These are phyloP conservation scores for Daldinia bambusicola DNA, from an alignment of 495 filamentous ascomycete species.

Conservation along the genomic window DNA sequence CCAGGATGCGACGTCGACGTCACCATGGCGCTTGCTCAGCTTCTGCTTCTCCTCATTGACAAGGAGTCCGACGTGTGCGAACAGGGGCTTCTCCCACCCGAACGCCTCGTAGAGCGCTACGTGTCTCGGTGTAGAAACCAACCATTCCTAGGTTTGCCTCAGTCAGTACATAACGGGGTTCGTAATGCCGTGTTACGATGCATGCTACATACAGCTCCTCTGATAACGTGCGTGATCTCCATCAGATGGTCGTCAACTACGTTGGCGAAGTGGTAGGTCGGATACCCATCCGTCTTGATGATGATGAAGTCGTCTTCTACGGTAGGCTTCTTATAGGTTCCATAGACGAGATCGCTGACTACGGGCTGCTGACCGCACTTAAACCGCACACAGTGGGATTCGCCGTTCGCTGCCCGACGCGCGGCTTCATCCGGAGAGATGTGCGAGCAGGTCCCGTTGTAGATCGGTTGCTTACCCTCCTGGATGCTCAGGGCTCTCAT, in stretches of 20 bases:
- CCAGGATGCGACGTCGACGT: constrained; percentile 75
- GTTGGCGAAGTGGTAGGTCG: constrained; percentile 97
- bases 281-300: constrained; percentile 87
- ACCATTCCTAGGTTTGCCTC: constrained; percentile 86
- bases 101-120: constrained; percentile 88
- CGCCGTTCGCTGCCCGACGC: constrained; percentile 70
- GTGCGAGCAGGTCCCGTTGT: constrained; percentile 79
- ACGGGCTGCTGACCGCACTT: constrained; percentile 67
- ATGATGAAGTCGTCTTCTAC: constrained; percentile 72
- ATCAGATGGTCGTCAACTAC: constrained; percentile 95
- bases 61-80: constrained; percentile 89
- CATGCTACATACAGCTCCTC: constrained; percentile 72
- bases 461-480: constrained; percentile 70
- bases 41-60: constrained; percentile 80
- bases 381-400: constrained; percentile 82
- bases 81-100: constrained; percentile 82
- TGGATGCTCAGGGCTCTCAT: constrained; percentile 68
- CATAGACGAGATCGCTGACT: constrained; percentile 83
- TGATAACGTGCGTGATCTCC: constrained; percentile 94
- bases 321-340: constrained; percentile 60
- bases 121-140: constrained; percentile 91
- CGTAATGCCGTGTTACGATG: not conserved
- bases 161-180: constrained; percentile 8
- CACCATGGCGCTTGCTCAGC: constrained; percentile 85
- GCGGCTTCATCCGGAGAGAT: constrained; percentile 75